Evolutionary conservation across 768 basidiomycete species (phyloP).

Genomic region (Phaeolepiota aurea): DNA sequence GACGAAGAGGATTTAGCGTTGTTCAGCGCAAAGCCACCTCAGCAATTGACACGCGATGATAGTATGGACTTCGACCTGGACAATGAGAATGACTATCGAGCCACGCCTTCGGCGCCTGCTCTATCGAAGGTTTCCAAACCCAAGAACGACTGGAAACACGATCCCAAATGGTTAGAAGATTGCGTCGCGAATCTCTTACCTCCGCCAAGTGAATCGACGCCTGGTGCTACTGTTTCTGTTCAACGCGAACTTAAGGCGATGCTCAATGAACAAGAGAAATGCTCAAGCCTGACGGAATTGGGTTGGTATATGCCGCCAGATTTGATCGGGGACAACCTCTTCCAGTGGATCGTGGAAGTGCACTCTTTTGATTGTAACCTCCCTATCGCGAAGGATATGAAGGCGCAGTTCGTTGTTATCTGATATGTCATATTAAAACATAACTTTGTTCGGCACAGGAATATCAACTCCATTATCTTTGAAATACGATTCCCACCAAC

Average conservation of each 20-base stretch:
- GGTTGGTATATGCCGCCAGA: constrained; percentile 70
- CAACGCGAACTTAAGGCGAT: constrained; percentile 54
- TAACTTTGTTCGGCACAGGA: constrained; percentile 24
- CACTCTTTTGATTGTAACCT: constrained; percentile 58
- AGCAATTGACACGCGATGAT: constrained; percentile 6
- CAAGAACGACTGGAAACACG: constrained; percentile 46
- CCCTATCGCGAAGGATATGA: constrained; percentile 56
- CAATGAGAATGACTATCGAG: constrained; percentile 21
- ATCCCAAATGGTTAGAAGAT: constrained; percentile 36
- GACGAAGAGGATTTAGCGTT: constrained; percentile 44
- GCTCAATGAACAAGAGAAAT: constrained; percentile 48
- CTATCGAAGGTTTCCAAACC: constrained; percentile 12
- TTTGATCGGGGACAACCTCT: constrained; percentile 58
- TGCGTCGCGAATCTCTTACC: constrained; percentile 43
- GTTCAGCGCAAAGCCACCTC: constrained; percentile 22
- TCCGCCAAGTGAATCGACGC: constrained; percentile 49
- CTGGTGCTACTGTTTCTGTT: constrained; percentile 47
- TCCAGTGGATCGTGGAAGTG: constrained; percentile 69
- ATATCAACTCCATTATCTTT: constrained; percentile 59
- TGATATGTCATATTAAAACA: no score
- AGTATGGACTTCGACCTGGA: constrained; percentile 16
- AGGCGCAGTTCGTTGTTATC: constrained; percentile 25
- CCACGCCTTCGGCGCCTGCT: constrained; percentile 9
- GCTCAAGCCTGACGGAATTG: constrained; percentile 37
- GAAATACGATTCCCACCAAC: constrained; percentile 62